A percentile compares a stretch with the other conserved stretches of the same genome.
Conservation (phyloP, 2,329 filamentous ascomycete genomes). For the Pezicula neosporulosa region DNA sequence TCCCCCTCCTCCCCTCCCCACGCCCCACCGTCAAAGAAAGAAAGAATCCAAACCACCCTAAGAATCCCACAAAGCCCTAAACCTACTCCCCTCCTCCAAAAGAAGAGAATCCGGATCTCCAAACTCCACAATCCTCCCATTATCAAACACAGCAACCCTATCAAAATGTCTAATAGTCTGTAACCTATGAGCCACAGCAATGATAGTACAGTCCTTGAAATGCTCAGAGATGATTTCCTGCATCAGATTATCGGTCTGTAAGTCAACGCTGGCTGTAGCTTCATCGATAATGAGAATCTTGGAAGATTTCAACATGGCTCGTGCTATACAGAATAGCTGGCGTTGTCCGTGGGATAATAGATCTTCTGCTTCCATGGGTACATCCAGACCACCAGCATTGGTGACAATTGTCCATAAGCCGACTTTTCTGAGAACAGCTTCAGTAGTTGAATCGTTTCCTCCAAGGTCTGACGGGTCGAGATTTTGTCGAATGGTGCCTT, state of each 20-base stretch:
- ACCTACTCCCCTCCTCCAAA: slow-evolving; percentile 7
- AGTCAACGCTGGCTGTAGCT: slow-evolving; percentile 30
- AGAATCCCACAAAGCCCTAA: slow-evolving; percentile 13
- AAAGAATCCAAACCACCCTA: slow-evolving; percentile 2
- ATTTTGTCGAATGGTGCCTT: slow-evolving; percentile 44
- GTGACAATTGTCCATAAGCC: slow-evolving; percentile 18
- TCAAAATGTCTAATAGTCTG: slow-evolving; percentile 41
- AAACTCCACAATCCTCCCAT: slow-evolving; percentile 68
- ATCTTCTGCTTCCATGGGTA: slow-evolving; percentile 41
- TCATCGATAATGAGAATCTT: slow-evolving; percentile 33
- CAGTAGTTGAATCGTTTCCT: slow-evolving; percentile 34
- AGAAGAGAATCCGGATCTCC: slow-evolving; percentile 80
- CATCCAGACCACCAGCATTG: slow-evolving; percentile 11
- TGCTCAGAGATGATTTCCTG: slow-evolving; percentile 46
- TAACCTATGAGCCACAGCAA: slow-evolving; percentile 23
- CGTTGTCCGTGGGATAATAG: slow-evolving; percentile 41
- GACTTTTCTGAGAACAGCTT: slow-evolving; percentile 40
- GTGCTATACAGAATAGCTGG: slow-evolving; percentile 41
- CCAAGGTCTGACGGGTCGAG: slow-evolving; percentile 36
- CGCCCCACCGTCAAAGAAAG: too few species aligned
- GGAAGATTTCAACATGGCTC: slow-evolving; percentile 35
- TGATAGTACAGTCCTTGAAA: slow-evolving; percentile 48
- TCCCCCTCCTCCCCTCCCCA: too few species aligned
- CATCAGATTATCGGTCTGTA: slow-evolving; percentile 53
- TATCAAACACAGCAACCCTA: slow-evolving; percentile 39